Base-by-base conservation (phyloP, 2,329 filamentous ascomycete species). In the Paecilomyces dactylethromorphus region DNA sequence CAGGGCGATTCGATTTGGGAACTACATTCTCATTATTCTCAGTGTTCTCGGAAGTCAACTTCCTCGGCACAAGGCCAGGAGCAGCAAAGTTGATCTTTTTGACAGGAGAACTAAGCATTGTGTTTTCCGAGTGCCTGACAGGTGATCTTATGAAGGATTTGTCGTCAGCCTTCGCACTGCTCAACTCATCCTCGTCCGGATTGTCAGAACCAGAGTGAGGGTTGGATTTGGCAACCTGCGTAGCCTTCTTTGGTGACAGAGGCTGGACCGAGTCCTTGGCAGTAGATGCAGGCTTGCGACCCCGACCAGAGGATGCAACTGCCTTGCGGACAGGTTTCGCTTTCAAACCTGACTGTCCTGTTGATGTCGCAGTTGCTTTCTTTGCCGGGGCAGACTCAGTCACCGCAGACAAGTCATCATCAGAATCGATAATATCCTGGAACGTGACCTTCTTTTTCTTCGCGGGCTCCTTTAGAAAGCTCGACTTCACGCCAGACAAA, bases 361-460 rank as follows among this genome's bases (percentile, higher is more conserved):
- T 54, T 32, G 67, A 59, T 24, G 66, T 51, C 3, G 68, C 56
- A 35, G 62, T 55, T 53, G 64, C 65, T 51, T 67, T 71, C 29
- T 68, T 66, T 18, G 64, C 65, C 4, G 68, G 61, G 12, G 73
- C 65, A 7, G 65, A 68, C 26, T 68, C 60, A 39, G 78, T 76
- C 35, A 75, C 71, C 54, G 77, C 39, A 45, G 39, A 7, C 2
- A 45, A 76, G 26, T 79, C 77, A 3, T 75, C 74, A 4, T 74
- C 74, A 2, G 70, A 67, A 1, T 69, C 61, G 26, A 70, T 60
- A 21, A 45, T n/a, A 57, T 79, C 76, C 58, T 78, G 69, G 61
- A 81, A 81, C 2, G 78, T 80, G 24, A 81, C 79, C 50, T 73
- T 79, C 67, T 79, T 80, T 64, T 73, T 75, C 55, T 74, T 70